Evolutionary conservation across 768 basidiomycete genomes (phyloP).

Genomic region (Cytidiella melzeri): DNA sequence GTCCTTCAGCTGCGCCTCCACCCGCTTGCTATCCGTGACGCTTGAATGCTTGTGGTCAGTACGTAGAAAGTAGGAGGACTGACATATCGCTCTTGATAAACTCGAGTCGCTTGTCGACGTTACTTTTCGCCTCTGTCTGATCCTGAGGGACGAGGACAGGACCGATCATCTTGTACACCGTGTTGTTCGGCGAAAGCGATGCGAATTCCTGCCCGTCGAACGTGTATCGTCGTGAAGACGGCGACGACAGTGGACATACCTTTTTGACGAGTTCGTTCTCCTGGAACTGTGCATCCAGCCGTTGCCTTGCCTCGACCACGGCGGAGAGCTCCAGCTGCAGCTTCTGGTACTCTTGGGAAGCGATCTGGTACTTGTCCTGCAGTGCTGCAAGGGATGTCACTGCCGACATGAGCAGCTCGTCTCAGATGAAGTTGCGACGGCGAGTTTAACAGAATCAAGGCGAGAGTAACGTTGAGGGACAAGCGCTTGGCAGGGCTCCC

Average conservation of each 20-base stretch:
- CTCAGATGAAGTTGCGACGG: too few species aligned
- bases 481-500: too few species aligned
- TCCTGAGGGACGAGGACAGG: conserved; percentile 90
- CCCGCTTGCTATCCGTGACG: conserved; percentile 49
- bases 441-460: too few species aligned
- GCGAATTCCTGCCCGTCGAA: conserved; percentile 65
- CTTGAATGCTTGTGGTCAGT: conserved; percentile 8
- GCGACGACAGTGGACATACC: conserved; percentile 34
- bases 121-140: conserved; percentile 75
- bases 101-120: conserved; percentile 84
- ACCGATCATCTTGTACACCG: conserved; percentile 86
- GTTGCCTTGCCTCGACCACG: conserved; percentile 75
- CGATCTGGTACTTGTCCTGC: conserved; percentile 55
- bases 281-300: conserved; percentile 82
- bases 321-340: conserved; percentile 68
- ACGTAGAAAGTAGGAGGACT: conserved; percentile 21
- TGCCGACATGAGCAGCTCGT: neutral
- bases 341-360: conserved; percentile 74
- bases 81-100: conserved; percentile 89
- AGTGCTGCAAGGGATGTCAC: conserved; percentile 18
- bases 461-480: too few species aligned
- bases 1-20: conserved; percentile 79
- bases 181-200: conserved; percentile 64
- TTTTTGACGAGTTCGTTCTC: conserved; percentile 93
- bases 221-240: neutral